Conservation (phyloP, 2,329 filamentous ascomycete genomes). For the Penicillium sp. region DNA sequence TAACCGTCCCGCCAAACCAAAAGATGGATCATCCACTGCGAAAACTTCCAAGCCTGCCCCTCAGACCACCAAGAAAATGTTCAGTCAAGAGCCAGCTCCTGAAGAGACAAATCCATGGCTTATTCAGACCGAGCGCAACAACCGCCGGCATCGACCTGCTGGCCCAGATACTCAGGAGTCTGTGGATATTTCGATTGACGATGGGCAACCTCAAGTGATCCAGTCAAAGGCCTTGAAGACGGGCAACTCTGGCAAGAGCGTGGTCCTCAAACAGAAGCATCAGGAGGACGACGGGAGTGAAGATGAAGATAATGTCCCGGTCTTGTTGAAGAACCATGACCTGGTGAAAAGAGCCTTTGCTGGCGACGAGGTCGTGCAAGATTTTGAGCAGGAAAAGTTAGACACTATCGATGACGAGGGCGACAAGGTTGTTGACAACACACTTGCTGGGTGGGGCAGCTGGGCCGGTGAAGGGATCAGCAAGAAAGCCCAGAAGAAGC, state of each 20-base stretch:
- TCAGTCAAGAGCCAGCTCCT: conserved; percentile 9
- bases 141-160: conserved; percentile 28
- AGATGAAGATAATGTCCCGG: conserved; percentile 38
- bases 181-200: conserved; percentile 32
- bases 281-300: conserved; percentile 45
- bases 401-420: conserved; percentile 67
- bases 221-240: conserved; percentile 18
- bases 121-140: conserved; percentile 31
- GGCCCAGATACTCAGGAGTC: conserved; percentile 26
- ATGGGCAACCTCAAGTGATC: conserved; percentile 12
- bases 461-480: conserved; percentile 83
- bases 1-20: conserved; percentile 22
- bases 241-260: conserved; percentile 18
- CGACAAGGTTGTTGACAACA: conserved; percentile 73
- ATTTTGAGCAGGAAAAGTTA: conserved; percentile 76
- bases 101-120: conserved; percentile 38
- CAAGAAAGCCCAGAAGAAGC: conserved; percentile 57
- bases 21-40: conserved; percentile 11
- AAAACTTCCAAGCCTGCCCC: conserved; percentile 15
- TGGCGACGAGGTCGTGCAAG: conserved; percentile 72
- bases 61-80: conserved; percentile 12
- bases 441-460: conserved; percentile 88
- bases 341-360: conserved; percentile 82
- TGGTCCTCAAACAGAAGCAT: conserved; percentile 19
- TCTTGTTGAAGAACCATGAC: conserved; percentile 50